Percentiles rank a stretch among this genome's conserved stretches.
These are phyloP conservation scores for Quercus robur DNA, from an alignment of 306 rosid species.

Conservation along the genomic window DNA sequence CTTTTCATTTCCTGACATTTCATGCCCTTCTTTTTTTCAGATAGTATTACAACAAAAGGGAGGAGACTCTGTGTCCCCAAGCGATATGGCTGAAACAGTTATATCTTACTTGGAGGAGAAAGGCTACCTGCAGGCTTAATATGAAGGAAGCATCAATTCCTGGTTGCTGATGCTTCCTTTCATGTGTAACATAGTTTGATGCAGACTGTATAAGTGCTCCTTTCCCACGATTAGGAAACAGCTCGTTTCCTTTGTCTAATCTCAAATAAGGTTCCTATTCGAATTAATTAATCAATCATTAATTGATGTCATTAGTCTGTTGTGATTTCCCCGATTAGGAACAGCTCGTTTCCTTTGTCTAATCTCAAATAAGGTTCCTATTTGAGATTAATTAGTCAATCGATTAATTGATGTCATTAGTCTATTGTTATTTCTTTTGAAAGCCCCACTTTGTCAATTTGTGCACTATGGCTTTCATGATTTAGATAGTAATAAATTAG, in stretches of 20 bases:
- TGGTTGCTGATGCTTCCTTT: slow-evolving; percentile 12
- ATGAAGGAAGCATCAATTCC: slow-evolving; percentile 19
- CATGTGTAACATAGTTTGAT: slow-evolving; percentile 16
- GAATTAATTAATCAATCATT: slow-evolving; percentile 5
- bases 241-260: slow-evolving; percentile 60
- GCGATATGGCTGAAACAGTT: slow-evolving; percentile 63
- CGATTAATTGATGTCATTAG: not conserved
- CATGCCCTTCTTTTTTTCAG: slow-evolving; percentile 39
- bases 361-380: slow-evolving; percentile 25
- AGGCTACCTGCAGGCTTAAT: slow-evolving; percentile 62
- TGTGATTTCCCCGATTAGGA: slow-evolving; percentile 37
- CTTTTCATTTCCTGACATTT: slow-evolving; percentile 1
- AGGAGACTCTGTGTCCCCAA: slow-evolving; percentile 44
- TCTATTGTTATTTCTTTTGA: not conserved
- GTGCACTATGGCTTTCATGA: not conserved
- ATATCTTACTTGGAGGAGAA: slow-evolving; percentile 74
- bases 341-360: slow-evolving; percentile 64
- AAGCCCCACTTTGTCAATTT: not conserved
- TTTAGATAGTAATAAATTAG: slow-evolving; percentile 24
- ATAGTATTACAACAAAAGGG: slow-evolving; percentile 67
- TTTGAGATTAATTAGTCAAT: slow-evolving; percentile 10
- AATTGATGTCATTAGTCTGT: not conserved
- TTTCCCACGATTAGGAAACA: slow-evolving; percentile 54
- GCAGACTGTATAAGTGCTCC: slow-evolving; percentile 4
- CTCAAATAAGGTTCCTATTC: slow-evolving; percentile 22